These are phyloP conservation scores for Pseudoneurospora amorphoporcata DNA, from an alignment of 495 filamentous ascomycete species.

Conservation along the genomic window DNA sequence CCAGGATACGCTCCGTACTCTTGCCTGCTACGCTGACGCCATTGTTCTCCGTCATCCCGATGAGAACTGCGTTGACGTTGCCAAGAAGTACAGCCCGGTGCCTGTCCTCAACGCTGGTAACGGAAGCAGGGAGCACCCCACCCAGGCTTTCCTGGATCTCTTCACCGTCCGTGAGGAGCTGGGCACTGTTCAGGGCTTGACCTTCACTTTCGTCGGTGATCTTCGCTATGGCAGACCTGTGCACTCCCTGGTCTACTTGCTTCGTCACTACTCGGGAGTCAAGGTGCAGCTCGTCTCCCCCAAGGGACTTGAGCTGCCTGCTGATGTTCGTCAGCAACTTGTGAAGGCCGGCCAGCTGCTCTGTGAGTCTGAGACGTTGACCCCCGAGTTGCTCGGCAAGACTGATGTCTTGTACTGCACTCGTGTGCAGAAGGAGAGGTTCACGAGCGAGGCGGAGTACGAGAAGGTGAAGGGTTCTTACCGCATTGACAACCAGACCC, in stretches of 20 bases:
- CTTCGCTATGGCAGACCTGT: slow-evolving; percentile 88
- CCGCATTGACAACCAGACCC: slow-evolving; percentile 78
- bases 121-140: slow-evolving; percentile 88
- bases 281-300: slow-evolving; percentile 86
- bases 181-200: slow-evolving; percentile 85
- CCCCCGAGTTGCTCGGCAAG: slow-evolving; percentile 68
- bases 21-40: slow-evolving; percentile 89
- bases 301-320: slow-evolving; percentile 63
- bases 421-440: slow-evolving; percentile 91
- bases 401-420: slow-evolving; percentile 95
- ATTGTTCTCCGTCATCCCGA: slow-evolving; percentile 88
- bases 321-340: slow-evolving; percentile 59
- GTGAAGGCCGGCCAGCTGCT: slow-evolving; percentile 62
- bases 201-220: slow-evolving; percentile 92
- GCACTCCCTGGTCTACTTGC: slow-evolving; percentile 85
- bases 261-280: slow-evolving; percentile 81
- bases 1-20: slow-evolving; percentile 85
- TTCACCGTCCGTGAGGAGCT: slow-evolving; percentile 98
- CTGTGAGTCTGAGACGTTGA: slow-evolving; percentile 64
- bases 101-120: slow-evolving; percentile 97
- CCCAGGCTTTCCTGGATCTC: slow-evolving; percentile 95
- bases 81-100: slow-evolving; percentile 74
- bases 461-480: slow-evolving; percentile 80
- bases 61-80: slow-evolving; percentile 62
- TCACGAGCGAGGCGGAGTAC: slow-evolving; percentile 65